A percentile compares a stretch with the other conserved stretches of the same genome.
Evolutionary conservation across 2,329 filamentous ascomycete genomes (phyloP).

Genomic region (Exophiala sp.): DNA sequence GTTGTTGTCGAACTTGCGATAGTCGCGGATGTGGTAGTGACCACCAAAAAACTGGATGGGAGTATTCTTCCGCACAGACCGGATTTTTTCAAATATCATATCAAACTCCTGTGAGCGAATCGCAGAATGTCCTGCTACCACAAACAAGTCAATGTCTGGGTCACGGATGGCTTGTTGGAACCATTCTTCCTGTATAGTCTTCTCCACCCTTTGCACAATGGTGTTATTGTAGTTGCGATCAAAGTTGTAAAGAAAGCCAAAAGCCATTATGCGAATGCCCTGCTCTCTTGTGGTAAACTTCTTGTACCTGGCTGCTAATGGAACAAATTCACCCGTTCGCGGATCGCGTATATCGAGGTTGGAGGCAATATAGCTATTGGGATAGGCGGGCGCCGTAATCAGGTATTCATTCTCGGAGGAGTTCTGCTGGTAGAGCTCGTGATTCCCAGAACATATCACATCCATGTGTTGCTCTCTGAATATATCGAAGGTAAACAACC

Average conservation of each 20-base stretch:
- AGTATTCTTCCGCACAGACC: slow-evolving; percentile 70
- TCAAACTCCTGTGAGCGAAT: slow-evolving; percentile 77
- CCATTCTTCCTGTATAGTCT: slow-evolving; percentile 81
- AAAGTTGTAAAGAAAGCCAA: slow-evolving; percentile 96
- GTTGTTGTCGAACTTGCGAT: slow-evolving; percentile 71
- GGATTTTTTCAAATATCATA: slow-evolving; percentile 72
- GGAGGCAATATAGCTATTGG: slow-evolving; percentile 77
- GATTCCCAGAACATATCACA: slow-evolving; percentile 82
- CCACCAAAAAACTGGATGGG: slow-evolving; percentile 92
- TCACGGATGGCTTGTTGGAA: slow-evolving; percentile 82
- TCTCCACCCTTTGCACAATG: slow-evolving; percentile 71
- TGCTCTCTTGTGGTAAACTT: slow-evolving; percentile 92
- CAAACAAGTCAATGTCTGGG: slow-evolving; percentile 74
- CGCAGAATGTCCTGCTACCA: slow-evolving; percentile 82
- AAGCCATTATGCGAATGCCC: slow-evolving; percentile 76
- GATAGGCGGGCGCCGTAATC: slow-evolving; percentile 78
- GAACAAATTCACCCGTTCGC: slow-evolving; percentile 64
- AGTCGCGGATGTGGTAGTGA: slow-evolving; percentile 85
- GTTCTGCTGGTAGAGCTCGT: slow-evolving; percentile 83
- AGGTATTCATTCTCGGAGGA: slow-evolving; percentile 75
- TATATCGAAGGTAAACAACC: slow-evolving; percentile 83
- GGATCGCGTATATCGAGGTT: slow-evolving; percentile 86
- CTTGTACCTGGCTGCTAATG: slow-evolving; percentile 76
- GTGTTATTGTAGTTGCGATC: slow-evolving; percentile 88
- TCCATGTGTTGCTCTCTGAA: slow-evolving; percentile 79